A percentile compares a stretch with the other conserved stretches of the same genome.
Evolutionary conservation across 495 filamentous ascomycete genomes (phyloP).

Genomic region (Saxophila tyrrhenica): DNA sequence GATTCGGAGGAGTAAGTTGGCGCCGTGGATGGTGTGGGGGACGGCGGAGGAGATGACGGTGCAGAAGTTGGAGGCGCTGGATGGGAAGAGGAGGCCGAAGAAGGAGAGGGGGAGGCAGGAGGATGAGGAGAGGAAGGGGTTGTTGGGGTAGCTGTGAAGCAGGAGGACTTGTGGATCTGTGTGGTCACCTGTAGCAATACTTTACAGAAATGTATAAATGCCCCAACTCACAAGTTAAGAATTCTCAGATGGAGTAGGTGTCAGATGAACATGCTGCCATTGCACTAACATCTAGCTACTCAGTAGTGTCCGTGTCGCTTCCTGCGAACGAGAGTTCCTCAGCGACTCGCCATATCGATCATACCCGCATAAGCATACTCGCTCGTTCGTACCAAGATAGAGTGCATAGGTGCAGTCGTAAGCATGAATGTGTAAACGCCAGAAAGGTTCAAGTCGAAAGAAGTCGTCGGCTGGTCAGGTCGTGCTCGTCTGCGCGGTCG

Average conservation of each 20-base stretch:
- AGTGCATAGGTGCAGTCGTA: not conserved
- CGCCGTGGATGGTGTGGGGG: conserved; percentile 69
- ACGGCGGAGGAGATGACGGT: conserved; percentile 48
- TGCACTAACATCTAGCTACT: conserved; percentile 1
- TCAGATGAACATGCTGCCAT: not conserved
- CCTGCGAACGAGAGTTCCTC: not conserved
- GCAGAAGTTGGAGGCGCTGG: conserved; percentile 27
- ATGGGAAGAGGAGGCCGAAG: conserved; percentile 3
- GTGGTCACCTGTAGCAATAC: too few species aligned
- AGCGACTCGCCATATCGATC: not conserved
- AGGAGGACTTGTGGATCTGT: too few species aligned
- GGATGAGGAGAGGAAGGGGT: too few species aligned
- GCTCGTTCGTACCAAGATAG: not conserved
- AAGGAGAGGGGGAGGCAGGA: not conserved
- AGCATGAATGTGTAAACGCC: not conserved
- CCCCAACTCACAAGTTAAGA: too few species aligned
- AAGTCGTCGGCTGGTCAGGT: not conserved
- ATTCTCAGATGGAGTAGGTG: too few species aligned
- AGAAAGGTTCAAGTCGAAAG: not conserved
- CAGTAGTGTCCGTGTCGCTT: not conserved
- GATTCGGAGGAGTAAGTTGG: conserved; percentile 43
- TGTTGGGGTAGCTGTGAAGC: too few species aligned
- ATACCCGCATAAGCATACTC: not conserved
- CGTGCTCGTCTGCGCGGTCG: not conserved
- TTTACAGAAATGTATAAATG: too few species aligned